Base-by-base conservation (phyloP, 2,329 filamentous ascomycete species). In the Pseudonectria foliicola region DNA sequence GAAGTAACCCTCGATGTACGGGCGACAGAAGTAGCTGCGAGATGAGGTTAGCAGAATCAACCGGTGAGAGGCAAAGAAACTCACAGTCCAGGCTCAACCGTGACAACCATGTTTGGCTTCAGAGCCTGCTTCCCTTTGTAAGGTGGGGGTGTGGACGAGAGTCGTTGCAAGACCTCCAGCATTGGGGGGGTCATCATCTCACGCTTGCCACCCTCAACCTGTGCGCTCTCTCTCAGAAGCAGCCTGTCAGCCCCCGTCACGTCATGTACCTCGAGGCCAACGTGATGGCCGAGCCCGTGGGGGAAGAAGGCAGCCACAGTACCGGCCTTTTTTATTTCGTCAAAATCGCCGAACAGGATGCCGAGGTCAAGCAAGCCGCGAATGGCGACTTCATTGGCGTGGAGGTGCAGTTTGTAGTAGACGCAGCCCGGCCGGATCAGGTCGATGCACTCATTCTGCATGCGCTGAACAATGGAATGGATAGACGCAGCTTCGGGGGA, bases 381-480 rank as follows among this genome's bases (percentile, higher is more conserved):
- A 18, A 85, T 76, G 3, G 83, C 86, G 14, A 93, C 75, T 25
- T 75, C 66, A 33, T 84, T 80, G 1, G 89, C 87, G 40, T 78
- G 69, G 3, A 81, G 64, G 52, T 94, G 84, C 12, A 94, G 70
- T 46, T 81, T 71, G 32, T 81, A 73, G 69, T 81, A 94, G 23
- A 73, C 60, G 2, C 80, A 74, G 3, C 83, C 85, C 0, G 84
- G 84, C 27, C 70, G 71, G 14, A 93, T 67, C 47, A 75, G 69
- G 6, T 66, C 64, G 52, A 94, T 83, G 48, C 82, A 88, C 35
- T 77, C 71, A 7, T 72, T 66, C 61, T 95, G 89, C 87, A 95
- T 95, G 39, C 73, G 67, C 46, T 83, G 68, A 4, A 95, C 89
- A 16, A 92, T 69, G 29, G 75, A 70, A 56, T 95, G 89, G 34